Base-by-base conservation (phyloP, 305 asterid genomes). In the Withania somnifera region DNA sequence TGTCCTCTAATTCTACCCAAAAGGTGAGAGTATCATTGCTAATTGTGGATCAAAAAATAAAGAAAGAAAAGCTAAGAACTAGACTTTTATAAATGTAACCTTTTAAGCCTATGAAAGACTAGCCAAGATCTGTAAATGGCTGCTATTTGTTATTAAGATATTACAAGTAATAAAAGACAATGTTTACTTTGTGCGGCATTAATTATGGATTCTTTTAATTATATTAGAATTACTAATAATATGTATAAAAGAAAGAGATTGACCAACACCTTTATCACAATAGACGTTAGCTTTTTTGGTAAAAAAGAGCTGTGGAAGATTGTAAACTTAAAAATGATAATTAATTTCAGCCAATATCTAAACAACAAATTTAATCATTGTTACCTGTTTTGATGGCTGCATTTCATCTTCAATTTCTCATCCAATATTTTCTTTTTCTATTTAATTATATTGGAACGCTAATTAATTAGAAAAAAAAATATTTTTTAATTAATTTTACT, bases 341-440 rank as follows among this genome's bases (percentile, higher is more conserved):
- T 20, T 38, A 40, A 19, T 22, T 40, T 68, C 6, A 20, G 20
- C 54, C n/a, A 68, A 40, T 68, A 20, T 2, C 38, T 61, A 10
- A 26, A 26, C 69, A 61, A 0, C 40, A 11, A 11, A 34, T 20
- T 68, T 19, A 2, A 38, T 38, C 11, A 26, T 57, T 68, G 42
- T 80, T 58, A 84, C 84, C 86, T 56, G 45, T 68, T 69, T 79
- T 83, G 83, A 83, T 38, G 77, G 32, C 77, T 40, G 57, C 86
- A 42, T 56, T 67, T 20, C 67, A 79, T 30, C 81, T 38, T 79
- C 80, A 53, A 8, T 53, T n/a, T 67, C 2, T 28, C 9, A 61
- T 64, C 8, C 2, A 0, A 26, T 11, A 6, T 7, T 6, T 8
- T 60, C 26, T 26, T 1, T 2, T 13, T 1, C n/a, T 1, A 14